These are phyloP conservation scores for Sugiyamaella xylanicola DNA, from an alignment of 1,139 yeast genomes.

Conservation along the genomic window DNA sequence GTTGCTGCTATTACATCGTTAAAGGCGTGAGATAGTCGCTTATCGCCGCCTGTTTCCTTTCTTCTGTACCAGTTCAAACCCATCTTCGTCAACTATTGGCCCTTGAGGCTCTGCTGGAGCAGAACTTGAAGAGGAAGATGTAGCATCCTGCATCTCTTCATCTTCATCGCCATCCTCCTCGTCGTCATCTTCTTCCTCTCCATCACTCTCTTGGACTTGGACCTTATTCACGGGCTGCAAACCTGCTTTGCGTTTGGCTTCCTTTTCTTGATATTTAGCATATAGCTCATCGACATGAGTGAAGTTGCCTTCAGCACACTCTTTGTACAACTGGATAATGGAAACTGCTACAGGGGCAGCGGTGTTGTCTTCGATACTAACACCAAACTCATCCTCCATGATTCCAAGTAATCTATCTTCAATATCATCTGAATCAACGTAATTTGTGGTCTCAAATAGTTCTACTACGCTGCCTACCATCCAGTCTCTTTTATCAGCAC, in stretches of 20 bases:
- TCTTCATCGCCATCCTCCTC: slow-evolving; percentile 46
- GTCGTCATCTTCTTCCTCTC: slow-evolving; percentile 51
- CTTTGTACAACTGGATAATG: slow-evolving; percentile 65
- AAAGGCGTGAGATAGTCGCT: too few relatives aligned
- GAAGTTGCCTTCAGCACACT: slow-evolving; percentile 58
- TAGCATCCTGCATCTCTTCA: slow-evolving; percentile 31
- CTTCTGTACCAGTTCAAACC: slow-evolving; percentile 82
- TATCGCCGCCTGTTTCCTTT: slow-evolving; percentile 25
- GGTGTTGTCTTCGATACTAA: slow-evolving; percentile 83
- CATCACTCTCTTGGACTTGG: slow-evolving; percentile 53
- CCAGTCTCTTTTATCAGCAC: slow-evolving; percentile 94
- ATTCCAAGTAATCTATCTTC: slow-evolving; percentile 87
- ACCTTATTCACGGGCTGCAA: slow-evolving; percentile 39
- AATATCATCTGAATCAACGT: slow-evolving; percentile 72
- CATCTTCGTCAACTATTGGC: slow-evolving; percentile 89
- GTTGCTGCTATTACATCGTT: too few relatives aligned
- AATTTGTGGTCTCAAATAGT: slow-evolving; percentile 53
- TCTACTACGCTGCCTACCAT: slow-evolving; percentile 81
- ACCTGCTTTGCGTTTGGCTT: slow-evolving; percentile 46
- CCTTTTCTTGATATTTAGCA: slow-evolving; percentile 57
- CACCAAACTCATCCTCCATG: slow-evolving; percentile 94
- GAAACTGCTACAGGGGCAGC: slow-evolving; percentile 72
- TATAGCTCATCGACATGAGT: slow-evolving; percentile 61
- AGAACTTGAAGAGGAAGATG: slow-evolving; percentile 26
- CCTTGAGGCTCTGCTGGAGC: slow-evolving; percentile 43